Conservation (phyloP, 139 green algal species). For the Chlamydomonas applanata region DNA sequence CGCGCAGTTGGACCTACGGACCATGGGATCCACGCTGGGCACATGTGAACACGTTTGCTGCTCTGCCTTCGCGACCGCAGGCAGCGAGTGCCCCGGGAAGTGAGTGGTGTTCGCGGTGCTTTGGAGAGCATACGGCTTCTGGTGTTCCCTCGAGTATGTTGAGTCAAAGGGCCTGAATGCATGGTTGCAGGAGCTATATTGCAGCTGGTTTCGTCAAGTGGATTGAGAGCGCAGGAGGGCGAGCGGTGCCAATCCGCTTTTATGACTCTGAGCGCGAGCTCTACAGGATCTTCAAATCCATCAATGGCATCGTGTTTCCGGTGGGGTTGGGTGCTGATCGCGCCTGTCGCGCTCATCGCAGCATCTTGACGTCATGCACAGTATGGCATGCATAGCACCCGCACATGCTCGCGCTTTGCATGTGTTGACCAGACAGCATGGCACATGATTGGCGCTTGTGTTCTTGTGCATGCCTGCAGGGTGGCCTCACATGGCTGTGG, state of each 20-base stretch:
- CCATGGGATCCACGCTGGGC: too few species aligned
- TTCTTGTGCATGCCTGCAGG: conserved; percentile 35
- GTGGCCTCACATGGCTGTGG: conserved; percentile 81
- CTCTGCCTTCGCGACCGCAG: too few species aligned
- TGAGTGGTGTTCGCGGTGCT: background rate
- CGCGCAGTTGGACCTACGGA: too few species aligned
- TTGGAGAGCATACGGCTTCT: background rate
- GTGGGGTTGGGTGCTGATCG: conserved; percentile 11
- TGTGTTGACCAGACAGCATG: too few species aligned
- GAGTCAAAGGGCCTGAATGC: background rate
- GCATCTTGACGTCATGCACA: too few species aligned
- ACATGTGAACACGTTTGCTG: too few species aligned
- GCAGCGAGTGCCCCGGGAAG: background rate
- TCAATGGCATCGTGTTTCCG: conserved; percentile 80
- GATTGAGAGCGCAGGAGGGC: conserved; percentile 19
- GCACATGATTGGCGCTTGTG: too few species aligned
- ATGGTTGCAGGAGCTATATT: conserved; percentile 14
- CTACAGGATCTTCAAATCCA: conserved; percentile 67
- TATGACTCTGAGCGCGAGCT: conserved; percentile 72
- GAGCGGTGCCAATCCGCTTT: conserved; percentile 37
- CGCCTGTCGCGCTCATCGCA: background rate
- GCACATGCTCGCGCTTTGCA: too few species aligned
- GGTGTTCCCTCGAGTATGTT: background rate
- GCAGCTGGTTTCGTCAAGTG: conserved; percentile 33
- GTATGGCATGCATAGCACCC: too few species aligned